Evolutionary conservation across 345 rosid species (phyloP), one percentile per base, ranked within the genome.

Genomic region (Leavenworthia alabamica): DNA sequence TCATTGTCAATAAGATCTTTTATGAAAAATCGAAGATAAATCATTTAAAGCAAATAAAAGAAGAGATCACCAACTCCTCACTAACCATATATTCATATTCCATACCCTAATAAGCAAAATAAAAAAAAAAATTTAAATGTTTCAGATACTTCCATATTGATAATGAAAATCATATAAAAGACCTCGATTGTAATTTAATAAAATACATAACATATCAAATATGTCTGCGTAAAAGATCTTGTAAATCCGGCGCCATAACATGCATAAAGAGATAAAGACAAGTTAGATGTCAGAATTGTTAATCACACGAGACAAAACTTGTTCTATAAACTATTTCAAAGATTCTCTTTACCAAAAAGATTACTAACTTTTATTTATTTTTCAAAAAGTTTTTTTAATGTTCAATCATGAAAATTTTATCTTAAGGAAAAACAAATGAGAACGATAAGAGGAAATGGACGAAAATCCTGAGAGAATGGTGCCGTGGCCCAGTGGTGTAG

Each of bases 201-300:
- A 3, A 13, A 17, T 12, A 31, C 42, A 37, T 23, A 54, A 26
- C 50, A 37, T 46, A 70, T 62, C 68, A 70, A 55, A 39, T 55
- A 62, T 46, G 58, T 47, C 59, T 62, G 74, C 69, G 39, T 56
- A 55, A 70, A 62, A 70, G 74, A 62, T 70, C 45, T 62, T 70
- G 64, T n/a, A 62, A 62, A 70, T 70, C 64, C 68, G 68, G 74
- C 74, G 63, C 63, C 68, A 70, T 70, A 62, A 62, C 74, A 70
- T 62, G 69, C 53, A 70, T 54, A 47, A 17, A 47, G 51, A 55
- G 55, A 62, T 28, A 46, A 14, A 42, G 49, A 55, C 74, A 62
- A 57, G 63, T 70, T 54, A 70, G 12, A 70, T 62, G 68, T 62
- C 68, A 70, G 74, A 62, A 23, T 37, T 16, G 58, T 62, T 62